phyloP scores from a whole-genome alignment of 768 basidiomycete species.

The Phaeotremella skinneri region DNA sequence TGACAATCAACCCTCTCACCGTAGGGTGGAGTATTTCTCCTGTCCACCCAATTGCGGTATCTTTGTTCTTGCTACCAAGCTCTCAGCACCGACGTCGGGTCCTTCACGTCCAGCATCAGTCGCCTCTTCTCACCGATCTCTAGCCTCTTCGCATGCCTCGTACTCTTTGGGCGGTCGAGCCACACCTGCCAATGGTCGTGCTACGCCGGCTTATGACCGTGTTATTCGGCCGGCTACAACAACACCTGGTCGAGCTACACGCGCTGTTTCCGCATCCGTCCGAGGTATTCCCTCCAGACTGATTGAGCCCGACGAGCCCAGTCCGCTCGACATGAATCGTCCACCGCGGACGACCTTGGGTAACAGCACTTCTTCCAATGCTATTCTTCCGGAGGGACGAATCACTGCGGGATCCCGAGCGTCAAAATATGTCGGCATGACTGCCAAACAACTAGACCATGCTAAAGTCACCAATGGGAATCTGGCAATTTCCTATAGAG shows the following conservation, averaged over 20 bases:
- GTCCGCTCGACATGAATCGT: slow-evolving; percentile 9
- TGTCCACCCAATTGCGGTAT: slow-evolving; percentile 86
- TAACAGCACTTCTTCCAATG: slow-evolving; percentile 36
- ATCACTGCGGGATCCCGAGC: slow-evolving; percentile 82
- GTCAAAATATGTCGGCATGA: slow-evolving; percentile 78
- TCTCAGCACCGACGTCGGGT: slow-evolving; percentile 72
- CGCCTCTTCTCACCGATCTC: slow-evolving; percentile 62
- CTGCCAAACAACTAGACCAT: slow-evolving; percentile 69
- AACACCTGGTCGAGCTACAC: slow-evolving; percentile 47
- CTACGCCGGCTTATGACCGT: slow-evolving; percentile 19
- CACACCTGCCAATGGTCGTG: slow-evolving; percentile 49
- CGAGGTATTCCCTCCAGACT: not conserved
- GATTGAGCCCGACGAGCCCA: slow-evolving; percentile 35
- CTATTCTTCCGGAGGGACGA: slow-evolving; percentile 40
- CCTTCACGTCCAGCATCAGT: slow-evolving; percentile 73
- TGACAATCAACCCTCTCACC: slow-evolving; percentile 5
- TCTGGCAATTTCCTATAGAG: slow-evolving; percentile 24
- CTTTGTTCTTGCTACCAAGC: slow-evolving; percentile 78
- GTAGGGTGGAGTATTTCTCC: slow-evolving; percentile 77
- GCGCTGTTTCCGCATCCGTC: slow-evolving; percentile 14
- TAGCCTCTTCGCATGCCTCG: slow-evolving; percentile 29
- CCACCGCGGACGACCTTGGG: slow-evolving; percentile 31
- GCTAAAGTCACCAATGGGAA: slow-evolving; percentile 44
- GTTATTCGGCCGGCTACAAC: slow-evolving; percentile 47
- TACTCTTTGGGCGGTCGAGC: slow-evolving; percentile 52